A percentile compares a stretch with the other conserved stretches of the same genome.
Evolutionary conservation across 2,329 filamentous ascomycete genomes (phyloP).

Genomic region (Helicocarpus griseus): DNA sequence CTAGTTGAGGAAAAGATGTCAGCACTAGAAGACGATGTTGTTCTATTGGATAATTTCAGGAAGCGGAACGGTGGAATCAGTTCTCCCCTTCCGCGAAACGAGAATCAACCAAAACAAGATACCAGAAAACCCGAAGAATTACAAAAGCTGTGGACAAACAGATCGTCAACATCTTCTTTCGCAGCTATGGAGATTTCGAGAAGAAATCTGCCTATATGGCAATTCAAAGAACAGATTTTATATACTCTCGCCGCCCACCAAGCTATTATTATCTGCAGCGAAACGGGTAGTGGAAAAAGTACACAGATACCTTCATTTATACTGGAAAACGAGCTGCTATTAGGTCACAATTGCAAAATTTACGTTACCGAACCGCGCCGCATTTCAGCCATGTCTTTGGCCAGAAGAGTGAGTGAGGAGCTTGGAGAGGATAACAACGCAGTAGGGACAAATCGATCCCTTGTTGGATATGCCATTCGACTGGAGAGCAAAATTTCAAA

Average conservation of each 20-base stretch:
- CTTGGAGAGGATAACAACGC: slow-evolving; percentile 76
- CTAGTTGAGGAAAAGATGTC: slow-evolving; percentile 28
- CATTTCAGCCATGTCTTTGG: slow-evolving; percentile 92
- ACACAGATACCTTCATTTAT: slow-evolving; percentile 95
- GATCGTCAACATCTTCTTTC: slow-evolving; percentile 47
- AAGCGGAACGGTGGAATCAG: slow-evolving; percentile 31
- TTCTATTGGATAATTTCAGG: slow-evolving; percentile 67
- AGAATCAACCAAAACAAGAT: slow-evolving; percentile 13
- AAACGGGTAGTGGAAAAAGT: slow-evolving; percentile 95
- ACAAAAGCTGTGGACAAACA: slow-evolving; percentile 43
- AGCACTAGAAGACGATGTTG: slow-evolving; percentile 58
- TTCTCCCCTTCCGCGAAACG: not conserved
- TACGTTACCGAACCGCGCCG: slow-evolving; percentile 92
- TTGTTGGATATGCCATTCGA: slow-evolving; percentile 90
- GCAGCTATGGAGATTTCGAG: slow-evolving; percentile 70
- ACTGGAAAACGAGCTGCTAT: slow-evolving; percentile 74
- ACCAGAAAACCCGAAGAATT: slow-evolving; percentile 31
- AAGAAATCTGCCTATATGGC: slow-evolving; percentile 80
- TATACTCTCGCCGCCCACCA: slow-evolving; percentile 68
- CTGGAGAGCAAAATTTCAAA: slow-evolving; percentile 77
- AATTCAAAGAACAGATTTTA: slow-evolving; percentile 69
- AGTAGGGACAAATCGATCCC: slow-evolving; percentile 68
- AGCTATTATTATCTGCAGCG: slow-evolving; percentile 87
- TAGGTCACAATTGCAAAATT: slow-evolving; percentile 76
- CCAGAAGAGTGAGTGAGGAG: slow-evolving; percentile 87